phyloP scores from a whole-genome alignment of 352 stramenopile genomes.

The Globisporangium carolinianum region DNA sequence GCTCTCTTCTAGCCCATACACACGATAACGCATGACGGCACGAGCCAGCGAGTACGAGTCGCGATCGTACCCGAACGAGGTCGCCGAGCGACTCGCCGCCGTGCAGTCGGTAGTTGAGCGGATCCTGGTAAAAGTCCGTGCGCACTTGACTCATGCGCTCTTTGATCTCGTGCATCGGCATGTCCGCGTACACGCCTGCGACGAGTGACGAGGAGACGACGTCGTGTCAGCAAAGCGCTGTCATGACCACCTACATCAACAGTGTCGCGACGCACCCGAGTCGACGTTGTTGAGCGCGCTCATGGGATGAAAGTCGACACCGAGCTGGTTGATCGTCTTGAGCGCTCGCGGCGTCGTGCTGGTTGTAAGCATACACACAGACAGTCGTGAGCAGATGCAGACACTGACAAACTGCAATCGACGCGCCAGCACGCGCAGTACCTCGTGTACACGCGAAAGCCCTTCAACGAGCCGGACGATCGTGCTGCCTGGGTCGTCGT shows the following conservation, averaged over 20 bases:
- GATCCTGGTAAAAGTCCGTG: constrained; percentile 34
- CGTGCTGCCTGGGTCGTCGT: not conserved
- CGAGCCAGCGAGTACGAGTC: too few relatives aligned
- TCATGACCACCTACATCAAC: too few relatives aligned
- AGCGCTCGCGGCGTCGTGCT: constrained; percentile 32
- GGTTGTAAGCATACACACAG: not conserved
- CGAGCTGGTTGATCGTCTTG: constrained; percentile 31
- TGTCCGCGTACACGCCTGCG: constrained; percentile 32
- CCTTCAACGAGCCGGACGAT: constrained; percentile 6
- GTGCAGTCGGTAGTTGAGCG: constrained; percentile 41
- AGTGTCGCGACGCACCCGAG: constrained; percentile 13
- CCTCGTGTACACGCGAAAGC: constrained; percentile 33
- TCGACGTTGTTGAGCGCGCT: constrained; percentile 39
- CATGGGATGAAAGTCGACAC: constrained; percentile 32
- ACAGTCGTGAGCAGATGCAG: not conserved
- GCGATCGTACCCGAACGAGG: constrained; percentile 27
- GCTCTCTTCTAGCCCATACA: not conserved
- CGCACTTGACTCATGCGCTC: constrained; percentile 26
- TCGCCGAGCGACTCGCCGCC: constrained; percentile 39
- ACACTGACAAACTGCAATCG: not conserved
- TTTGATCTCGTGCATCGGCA: constrained; percentile 30
- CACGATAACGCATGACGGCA: too few relatives aligned
- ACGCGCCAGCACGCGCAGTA: constrained; percentile 2
- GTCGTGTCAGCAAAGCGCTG: too few relatives aligned
- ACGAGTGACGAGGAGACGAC: not conserved